phyloP scores from a whole-genome alignment of 208 protist species.

The Phytomonas sp. region DNA sequence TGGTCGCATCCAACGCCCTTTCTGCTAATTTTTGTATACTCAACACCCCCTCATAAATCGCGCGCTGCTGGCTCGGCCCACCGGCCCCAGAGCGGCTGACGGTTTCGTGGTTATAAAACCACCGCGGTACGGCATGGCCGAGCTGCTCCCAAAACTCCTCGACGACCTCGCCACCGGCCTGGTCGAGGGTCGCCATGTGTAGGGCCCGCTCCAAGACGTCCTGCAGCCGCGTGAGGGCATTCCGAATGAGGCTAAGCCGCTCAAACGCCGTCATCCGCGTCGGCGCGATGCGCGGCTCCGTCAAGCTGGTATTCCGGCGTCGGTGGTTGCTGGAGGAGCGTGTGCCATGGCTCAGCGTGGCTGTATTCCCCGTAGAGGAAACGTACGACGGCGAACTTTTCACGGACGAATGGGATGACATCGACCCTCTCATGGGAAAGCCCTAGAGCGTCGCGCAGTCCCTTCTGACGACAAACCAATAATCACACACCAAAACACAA shows the following conservation, averaged over 20 bases:
- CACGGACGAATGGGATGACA: conserved; percentile 57
- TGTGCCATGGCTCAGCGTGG: conserved; percentile 35
- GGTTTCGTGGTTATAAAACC: conserved; percentile 52
- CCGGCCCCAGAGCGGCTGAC: conserved; percentile 29
- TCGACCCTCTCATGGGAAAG: neutral
- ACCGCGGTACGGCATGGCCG: conserved; percentile 32
- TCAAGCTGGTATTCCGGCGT: conserved; percentile 20
- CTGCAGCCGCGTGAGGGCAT: conserved; percentile 62
- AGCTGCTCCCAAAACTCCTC: conserved; percentile 42
- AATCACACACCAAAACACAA: neutral
- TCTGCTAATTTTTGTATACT: neutral
- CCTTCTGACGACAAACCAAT: neutral
- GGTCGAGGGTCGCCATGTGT: conserved; percentile 59
- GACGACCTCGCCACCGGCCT: conserved; percentile 40
- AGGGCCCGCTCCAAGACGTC: conserved; percentile 66
- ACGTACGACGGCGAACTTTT: conserved; percentile 40
- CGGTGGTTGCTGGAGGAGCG: conserved; percentile 36
- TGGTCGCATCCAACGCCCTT: neutral
- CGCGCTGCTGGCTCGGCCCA: conserved; percentile 46
- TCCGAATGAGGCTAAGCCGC: conserved; percentile 64
- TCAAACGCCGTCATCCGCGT: conserved; percentile 60
- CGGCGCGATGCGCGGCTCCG: conserved; percentile 36
- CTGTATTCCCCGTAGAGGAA: conserved; percentile 51
- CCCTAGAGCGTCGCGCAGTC: neutral
- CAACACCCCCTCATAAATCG: conserved; percentile 34